A percentile compares a stretch with the other conserved stretches of the same genome.
Evolutionary conservation across 2,329 filamentous ascomycete species (phyloP).

Genomic region (Nectriaceae sp.): DNA sequence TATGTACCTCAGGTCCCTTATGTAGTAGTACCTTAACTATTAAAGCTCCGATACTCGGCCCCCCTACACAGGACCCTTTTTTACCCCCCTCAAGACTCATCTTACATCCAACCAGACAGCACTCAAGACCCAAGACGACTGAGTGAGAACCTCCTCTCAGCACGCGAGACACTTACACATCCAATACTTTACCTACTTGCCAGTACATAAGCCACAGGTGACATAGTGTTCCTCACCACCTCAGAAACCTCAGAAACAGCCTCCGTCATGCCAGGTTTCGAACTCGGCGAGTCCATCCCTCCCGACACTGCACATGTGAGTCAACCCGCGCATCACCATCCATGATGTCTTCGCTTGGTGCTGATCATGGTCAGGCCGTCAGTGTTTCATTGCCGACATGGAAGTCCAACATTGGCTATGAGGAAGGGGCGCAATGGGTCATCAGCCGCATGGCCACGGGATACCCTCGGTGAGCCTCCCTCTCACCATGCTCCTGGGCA

Average conservation of each 20-base stretch:
- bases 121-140: no score
- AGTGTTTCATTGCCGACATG: slow-evolving; percentile 96
- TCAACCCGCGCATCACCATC: no score
- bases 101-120: no score
- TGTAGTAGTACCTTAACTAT: no score
- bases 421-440: slow-evolving; percentile 91
- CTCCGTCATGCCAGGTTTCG: slow-evolving; percentile 47
- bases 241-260: not conserved
- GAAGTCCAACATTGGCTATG: slow-evolving; percentile 87
- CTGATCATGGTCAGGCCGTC: slow-evolving; percentile 65
- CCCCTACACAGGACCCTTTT: no score
- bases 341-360: not conserved
- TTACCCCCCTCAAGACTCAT: no score
- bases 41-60: slow-evolving; percentile 1
- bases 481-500: not conserved
- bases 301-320: slow-evolving; percentile 77
- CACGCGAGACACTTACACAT: no score
- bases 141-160: no score
- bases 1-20: no score
- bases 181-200: no score
- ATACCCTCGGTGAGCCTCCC: slow-evolving; percentile 70
- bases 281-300: slow-evolving; percentile 72
- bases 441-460: slow-evolving; percentile 81
- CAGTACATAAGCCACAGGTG: no score
- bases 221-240: not conserved